phyloP scores from a whole-genome alignment of 2,329 filamentous ascomycete genomes.

The Cladosporium colombiae region DNA sequence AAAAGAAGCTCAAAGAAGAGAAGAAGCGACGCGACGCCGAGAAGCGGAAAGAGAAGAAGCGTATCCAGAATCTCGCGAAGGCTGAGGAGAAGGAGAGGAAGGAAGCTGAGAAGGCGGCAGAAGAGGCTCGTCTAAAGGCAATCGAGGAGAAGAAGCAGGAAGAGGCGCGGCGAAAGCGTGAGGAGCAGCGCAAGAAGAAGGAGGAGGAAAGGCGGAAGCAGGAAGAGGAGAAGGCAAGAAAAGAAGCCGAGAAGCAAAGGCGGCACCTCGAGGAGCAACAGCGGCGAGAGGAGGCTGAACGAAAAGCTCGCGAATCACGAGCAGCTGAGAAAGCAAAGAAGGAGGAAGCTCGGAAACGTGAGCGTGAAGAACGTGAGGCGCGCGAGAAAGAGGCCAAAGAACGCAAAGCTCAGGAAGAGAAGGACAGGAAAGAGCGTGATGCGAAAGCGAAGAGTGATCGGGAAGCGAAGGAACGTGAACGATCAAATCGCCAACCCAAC shows the following conservation, averaged over 20 bases:
- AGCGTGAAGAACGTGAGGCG: conserved; percentile 61
- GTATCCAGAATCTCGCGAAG: conserved; percentile 80
- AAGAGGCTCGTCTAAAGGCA: conserved; percentile 74
- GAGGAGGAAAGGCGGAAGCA: conserved; percentile 88
- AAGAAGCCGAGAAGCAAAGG: conserved; percentile 80
- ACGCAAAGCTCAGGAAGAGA: conserved; percentile 59
- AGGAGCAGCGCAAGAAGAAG: conserved; percentile 88
- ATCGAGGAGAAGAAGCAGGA: conserved; percentile 77
- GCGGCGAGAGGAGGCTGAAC: conserved; percentile 79
- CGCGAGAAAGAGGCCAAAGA: conserved; percentile 78
- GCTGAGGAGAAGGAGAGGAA: conserved; percentile 88
- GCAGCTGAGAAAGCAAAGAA: conserved; percentile 78
- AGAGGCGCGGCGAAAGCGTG: conserved; percentile 77
- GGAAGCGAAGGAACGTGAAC: conserved; percentile 31
- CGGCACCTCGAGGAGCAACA: conserved; percentile 82
- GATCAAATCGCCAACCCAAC: conserved; percentile 39
- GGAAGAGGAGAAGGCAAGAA: conserved; percentile 81
- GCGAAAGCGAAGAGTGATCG: conserved; percentile 49
- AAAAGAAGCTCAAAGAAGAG: conserved; percentile 76
- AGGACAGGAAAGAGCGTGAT: conserved; percentile 63
- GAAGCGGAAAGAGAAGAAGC: conserved; percentile 92
- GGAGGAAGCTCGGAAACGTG: conserved; percentile 73
- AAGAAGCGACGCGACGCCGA: conserved; percentile 94
- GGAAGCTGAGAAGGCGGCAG: conserved; percentile 85
- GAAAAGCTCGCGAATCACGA: conserved; percentile 76